phyloP scores from a whole-genome alignment of 2,329 filamentous ascomycete genomes.

The Aspergillus quadrilineatus region DNA sequence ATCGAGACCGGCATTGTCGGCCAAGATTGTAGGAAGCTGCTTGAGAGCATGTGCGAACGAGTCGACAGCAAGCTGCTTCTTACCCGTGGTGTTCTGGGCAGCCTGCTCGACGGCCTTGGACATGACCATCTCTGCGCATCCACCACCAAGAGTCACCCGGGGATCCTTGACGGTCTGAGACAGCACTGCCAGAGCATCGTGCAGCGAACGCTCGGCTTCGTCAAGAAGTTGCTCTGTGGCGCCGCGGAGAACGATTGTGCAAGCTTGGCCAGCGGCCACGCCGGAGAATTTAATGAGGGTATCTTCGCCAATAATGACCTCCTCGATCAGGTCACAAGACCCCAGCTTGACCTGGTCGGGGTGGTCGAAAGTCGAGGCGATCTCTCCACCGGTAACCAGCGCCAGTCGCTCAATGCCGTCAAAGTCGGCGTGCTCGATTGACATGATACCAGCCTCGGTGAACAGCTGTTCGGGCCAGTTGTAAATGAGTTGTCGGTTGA shows the following conservation, averaged over 20 bases:
- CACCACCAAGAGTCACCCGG: conserved; percentile 88
- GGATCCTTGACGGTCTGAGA: conserved; percentile 96
- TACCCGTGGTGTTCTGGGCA: conserved; percentile 90
- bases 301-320: conserved; percentile 97
- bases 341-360: conserved; percentile 96
- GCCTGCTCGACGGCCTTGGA: conserved; percentile 94
- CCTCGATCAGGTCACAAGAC: conserved; percentile 91
- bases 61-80: conserved; percentile 91
- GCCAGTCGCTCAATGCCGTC: conserved; percentile 95
- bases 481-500: conserved; percentile 98
- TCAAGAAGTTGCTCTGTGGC: conserved; percentile 96
- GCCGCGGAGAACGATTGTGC: conserved; percentile 93
- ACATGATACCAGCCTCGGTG: conserved; percentile 94
- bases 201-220: conserved; percentile 91
- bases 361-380: conserved; percentile 96
- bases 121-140: conserved; percentile 98
- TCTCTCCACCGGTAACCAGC: conserved; percentile 94
- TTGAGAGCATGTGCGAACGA: conserved; percentile 85
- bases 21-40: conserved; percentile 92
- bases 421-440: conserved; percentile 98
- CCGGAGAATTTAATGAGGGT: conserved; percentile 97
- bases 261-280: conserved; percentile 88
- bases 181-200: conserved; percentile 92
- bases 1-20: conserved; percentile 95
- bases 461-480: conserved; percentile 99